phyloP scores from a whole-genome alignment of 1,139 yeast genomes.

The Petasospora rhodanensis region DNA sequence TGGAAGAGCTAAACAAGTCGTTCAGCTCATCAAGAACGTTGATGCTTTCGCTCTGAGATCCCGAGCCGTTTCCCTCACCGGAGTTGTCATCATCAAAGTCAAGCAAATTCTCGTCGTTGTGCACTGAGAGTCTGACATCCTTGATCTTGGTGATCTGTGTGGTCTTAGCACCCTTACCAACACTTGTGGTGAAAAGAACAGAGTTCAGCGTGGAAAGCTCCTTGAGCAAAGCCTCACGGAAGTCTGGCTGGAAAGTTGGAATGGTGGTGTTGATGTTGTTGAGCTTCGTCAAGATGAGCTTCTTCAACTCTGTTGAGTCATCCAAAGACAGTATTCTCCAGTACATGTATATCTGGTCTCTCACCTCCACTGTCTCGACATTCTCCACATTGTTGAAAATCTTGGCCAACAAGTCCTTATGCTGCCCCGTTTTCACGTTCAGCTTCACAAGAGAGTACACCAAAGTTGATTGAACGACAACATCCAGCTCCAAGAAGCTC shows the following conservation, averaged over 20 bases:
- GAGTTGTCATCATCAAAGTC: conserved; percentile 65
- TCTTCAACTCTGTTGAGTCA: conserved; percentile 25
- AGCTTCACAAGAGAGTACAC: conserved; percentile 79
- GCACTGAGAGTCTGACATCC: conserved; percentile 75
- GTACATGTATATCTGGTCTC: conserved; percentile 91
- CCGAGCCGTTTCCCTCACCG: conserved; percentile 44
- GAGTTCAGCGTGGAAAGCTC: conserved; percentile 86
- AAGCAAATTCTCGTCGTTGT: conserved; percentile 79
- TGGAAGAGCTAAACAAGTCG: conserved; percentile 46
- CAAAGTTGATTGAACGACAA: conserved; percentile 70
- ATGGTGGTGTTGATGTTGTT: conserved; percentile 74
- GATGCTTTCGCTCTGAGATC: conserved; percentile 9
- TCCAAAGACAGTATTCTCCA: conserved; percentile 78
- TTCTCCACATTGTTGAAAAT: conserved; percentile 77
- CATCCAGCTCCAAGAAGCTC: conserved; percentile 66
- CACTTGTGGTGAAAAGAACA: conserved; percentile 81
- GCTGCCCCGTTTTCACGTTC: conserved; percentile 35
- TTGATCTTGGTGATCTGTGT: conserved; percentile 54
- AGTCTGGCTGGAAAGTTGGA: conserved; percentile 61
- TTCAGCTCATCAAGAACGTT: conserved; percentile 61
- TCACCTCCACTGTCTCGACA: conserved; percentile 84
- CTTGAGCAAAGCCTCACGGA: conserved; percentile 62
- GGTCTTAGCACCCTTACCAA: conserved; percentile 26
- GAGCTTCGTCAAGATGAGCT: conserved; percentile 53
- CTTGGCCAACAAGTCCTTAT: conserved; percentile 56